A percentile compares a stretch with the other conserved stretches of the same genome.
Conservation (phyloP, 2,329 filamentous ascomycete species). For the Venturia effusa region DNA sequence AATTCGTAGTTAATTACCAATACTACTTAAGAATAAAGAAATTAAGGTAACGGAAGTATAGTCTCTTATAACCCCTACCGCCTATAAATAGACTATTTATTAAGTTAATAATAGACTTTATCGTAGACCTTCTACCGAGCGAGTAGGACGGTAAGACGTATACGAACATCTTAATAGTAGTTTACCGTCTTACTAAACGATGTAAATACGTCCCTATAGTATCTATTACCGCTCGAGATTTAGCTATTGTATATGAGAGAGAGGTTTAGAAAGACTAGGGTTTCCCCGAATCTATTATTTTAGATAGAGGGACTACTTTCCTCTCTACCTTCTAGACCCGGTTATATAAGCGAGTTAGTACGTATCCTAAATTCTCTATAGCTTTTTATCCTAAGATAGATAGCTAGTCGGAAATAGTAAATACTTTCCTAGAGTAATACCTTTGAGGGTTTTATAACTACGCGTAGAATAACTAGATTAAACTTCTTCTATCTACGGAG, state of each 20-base stretch:
- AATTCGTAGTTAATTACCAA: background rate
- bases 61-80: background rate
- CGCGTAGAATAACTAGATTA: no score
- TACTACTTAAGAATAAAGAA: background rate
- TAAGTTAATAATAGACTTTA: background rate
- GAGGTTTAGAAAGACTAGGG: no score
- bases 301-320: background rate
- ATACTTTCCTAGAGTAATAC: no score
- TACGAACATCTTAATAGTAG: background rate
- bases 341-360: background rate
- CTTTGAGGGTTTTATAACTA: no score
- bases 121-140: background rate
- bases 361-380: no score
- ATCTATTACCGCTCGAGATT: background rate
- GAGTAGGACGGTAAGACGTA: background rate
- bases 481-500: background rate
- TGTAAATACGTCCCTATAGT: background rate
- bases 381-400: no score
- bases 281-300: background rate
- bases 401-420: no score
- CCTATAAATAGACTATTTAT: background rate
- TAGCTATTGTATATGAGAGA: background rate
- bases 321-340: background rate
- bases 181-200: background rate
- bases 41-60: background rate